Evolutionary conservation across 2,329 filamentous ascomycete genomes (phyloP).

Genomic region (Pseudogymnoascus destructans): DNA sequence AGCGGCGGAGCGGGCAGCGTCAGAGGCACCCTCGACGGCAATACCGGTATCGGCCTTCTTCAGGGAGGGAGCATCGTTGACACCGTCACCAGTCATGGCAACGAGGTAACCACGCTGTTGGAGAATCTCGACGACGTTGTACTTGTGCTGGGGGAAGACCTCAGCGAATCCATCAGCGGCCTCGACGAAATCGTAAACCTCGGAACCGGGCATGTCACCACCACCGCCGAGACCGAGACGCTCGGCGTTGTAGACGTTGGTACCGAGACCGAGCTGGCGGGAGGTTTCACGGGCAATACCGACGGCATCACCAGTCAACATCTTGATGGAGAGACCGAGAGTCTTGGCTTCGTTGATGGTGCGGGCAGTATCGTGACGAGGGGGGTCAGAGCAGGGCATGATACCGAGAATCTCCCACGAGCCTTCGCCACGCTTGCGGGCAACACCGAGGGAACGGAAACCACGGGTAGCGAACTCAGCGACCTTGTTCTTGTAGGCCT

Average conservation of each 20-base stretch:
- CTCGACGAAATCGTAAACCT: constrained; percentile 92
- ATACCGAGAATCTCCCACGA: constrained; percentile 88
- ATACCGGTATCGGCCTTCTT: constrained; percentile 97
- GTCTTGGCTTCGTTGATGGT: constrained; percentile 83
- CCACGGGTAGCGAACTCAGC: constrained; percentile 84
- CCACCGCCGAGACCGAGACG: constrained; percentile 80
- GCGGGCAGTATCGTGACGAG: constrained; percentile 78
- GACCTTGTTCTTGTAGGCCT: constrained; percentile 84
- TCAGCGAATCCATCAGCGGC: constrained; percentile 90
- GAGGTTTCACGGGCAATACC: constrained; percentile 88
- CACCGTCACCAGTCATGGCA: constrained; percentile 92
- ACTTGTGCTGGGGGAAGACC: constrained; percentile 92
- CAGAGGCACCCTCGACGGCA: constrained; percentile 82
- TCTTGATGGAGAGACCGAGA: constrained; percentile 84
- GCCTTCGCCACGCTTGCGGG: constrained; percentile 70
- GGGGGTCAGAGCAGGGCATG: constrained; percentile 87
- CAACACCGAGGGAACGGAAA: constrained; percentile 88
- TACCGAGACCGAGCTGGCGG: constrained; percentile 79
- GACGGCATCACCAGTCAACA: constrained; percentile 90
- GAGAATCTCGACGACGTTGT: constrained; percentile 84
- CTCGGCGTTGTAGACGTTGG: constrained; percentile 89
- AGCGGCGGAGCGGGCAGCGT: constrained; percentile 79
- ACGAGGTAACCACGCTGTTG: constrained; percentile 88
- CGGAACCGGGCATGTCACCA: constrained; percentile 84
- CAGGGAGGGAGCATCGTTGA: constrained; percentile 84